A percentile compares a stretch with the other conserved stretches of the same genome.
Conservation (phyloP, 768 basidiomycete genomes). For the Naganishia antarctica region DNA sequence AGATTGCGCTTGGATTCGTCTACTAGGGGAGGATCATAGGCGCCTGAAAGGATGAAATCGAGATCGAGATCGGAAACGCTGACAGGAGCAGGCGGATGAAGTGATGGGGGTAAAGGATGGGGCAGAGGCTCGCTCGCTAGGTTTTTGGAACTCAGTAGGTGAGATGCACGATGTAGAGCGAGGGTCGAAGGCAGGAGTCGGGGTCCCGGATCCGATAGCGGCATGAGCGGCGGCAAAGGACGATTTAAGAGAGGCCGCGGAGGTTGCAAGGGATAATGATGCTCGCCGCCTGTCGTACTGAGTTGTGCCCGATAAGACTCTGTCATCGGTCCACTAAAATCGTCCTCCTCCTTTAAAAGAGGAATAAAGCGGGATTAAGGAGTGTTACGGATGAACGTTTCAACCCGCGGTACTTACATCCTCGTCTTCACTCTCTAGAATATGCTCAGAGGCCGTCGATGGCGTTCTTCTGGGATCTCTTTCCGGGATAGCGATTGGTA, state of each 20-base stretch:
- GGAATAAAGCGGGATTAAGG: no score
- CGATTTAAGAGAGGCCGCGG: conserved; percentile 25
- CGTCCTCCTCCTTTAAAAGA: neutral
- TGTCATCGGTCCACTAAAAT: neutral
- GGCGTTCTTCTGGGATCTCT: conserved; percentile 23
- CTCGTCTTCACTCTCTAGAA: conserved; percentile 24
- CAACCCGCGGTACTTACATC: neutral
- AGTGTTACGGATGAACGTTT: no score
- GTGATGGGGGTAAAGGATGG: conserved; percentile 46
- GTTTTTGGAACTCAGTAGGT: conserved; percentile 43
- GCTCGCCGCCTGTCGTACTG: neutral
- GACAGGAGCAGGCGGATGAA: conserved; percentile 47
- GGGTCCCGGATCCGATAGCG: conserved; percentile 48
- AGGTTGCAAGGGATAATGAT: neutral
- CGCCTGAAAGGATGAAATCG: conserved; percentile 50
- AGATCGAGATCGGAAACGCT: conserved; percentile 50
- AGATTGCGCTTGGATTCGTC: conserved; percentile 11
- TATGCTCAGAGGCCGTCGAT: conserved; percentile 21
- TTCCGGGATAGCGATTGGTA: conserved; percentile 45
- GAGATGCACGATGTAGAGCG: conserved; percentile 46
- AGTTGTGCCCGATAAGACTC: conserved; percentile 11
- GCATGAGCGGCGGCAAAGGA: conserved; percentile 45
- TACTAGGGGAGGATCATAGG: conserved; percentile 26
- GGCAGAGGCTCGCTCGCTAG: conserved; percentile 45
- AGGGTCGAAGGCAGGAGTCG: conserved; percentile 45